Percentiles rank a stretch among this genome's conserved stretches.
Conservation (phyloP, 2,329 filamentous ascomycete species). For the Leptographium procerum region DNA sequence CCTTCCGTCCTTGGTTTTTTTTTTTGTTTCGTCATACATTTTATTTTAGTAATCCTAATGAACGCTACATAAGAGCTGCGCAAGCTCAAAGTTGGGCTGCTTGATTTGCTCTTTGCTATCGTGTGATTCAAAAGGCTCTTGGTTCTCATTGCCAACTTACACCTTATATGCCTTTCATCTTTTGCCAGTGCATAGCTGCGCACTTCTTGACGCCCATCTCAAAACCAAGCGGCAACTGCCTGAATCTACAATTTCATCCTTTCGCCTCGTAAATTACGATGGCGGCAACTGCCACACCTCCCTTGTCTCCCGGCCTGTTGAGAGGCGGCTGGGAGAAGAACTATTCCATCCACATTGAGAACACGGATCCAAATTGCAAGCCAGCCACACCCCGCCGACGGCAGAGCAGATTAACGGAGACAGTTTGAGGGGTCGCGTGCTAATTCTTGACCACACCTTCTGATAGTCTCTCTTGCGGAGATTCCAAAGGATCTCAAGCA, state of each 20-base stretch:
- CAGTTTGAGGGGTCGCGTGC: neutral
- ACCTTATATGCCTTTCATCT: neutral
- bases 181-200: neutral
- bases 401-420: neutral
- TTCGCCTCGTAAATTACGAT: neutral
- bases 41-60: neutral
- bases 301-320: neutral
- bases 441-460: neutral
- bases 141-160: neutral
- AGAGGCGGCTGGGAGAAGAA: neutral
- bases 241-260: neutral
- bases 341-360: no score
- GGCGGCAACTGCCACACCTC: neutral
- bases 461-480: conserved; percentile 75
- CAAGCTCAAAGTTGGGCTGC: neutral
- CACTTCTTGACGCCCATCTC: neutral
- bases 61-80: neutral
- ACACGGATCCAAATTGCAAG: neutral
- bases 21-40: neutral
- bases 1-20: neutral
- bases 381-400: neutral
- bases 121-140: neutral
- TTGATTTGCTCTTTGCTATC: neutral
- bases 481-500: conserved; percentile 70
- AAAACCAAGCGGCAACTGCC: neutral